Evolutionary conservation across 1,284 basidiomycete species (phyloP), one percentile per base, ranked within the genome.

Genomic region (Leccinum holopus): DNA sequence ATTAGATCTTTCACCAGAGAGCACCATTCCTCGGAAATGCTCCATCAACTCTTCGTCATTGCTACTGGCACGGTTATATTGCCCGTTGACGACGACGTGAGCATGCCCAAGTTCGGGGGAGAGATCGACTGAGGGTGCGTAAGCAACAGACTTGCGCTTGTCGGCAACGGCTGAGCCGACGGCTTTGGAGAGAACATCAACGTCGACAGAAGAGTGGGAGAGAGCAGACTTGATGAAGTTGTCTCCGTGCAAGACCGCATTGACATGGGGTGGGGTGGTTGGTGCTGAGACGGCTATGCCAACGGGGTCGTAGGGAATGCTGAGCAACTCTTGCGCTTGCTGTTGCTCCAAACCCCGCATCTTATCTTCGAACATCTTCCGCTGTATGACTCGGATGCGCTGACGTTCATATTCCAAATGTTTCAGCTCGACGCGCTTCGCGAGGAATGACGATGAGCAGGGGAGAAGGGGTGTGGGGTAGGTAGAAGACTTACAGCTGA

Each of bases 331-430:
- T 25, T 25, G 25, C 25, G 25, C 25, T 25, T 3, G 25, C 25
- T 25, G 25, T 2, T 93, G 91, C 77, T 97, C 95, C 64, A 97
- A 84, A 67, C 84, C 88, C 60, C 89, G 87, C 91, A 97, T 96
- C 78, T 97, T 93, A 69, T 95, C 92, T 77, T 96, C 95, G 74
- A 97, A 97, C 70, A 92, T 79, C 76, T 89, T 91, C 72, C 94
- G 88, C 76, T 97, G 95, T 61, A 92, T 77, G 54, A 21, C 21
- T 21, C 21, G 21, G 18, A 80, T 79, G 67, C 94, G 91, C 78
- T 94, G 92, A 61, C 90, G 85, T 76, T 96, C 93, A 74, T 97
- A 93, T 76, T 96, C 93, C 67, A 92, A 79, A 70, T 94, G 91
- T 76, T 95, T 97, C 72, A 94, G 82, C 76, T 95, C 92, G 66